A percentile compares a stretch with the other conserved stretches of the same genome.
Conservation (phyloP, 306 rosid genomes). For the Castanea crenata region DNA sequence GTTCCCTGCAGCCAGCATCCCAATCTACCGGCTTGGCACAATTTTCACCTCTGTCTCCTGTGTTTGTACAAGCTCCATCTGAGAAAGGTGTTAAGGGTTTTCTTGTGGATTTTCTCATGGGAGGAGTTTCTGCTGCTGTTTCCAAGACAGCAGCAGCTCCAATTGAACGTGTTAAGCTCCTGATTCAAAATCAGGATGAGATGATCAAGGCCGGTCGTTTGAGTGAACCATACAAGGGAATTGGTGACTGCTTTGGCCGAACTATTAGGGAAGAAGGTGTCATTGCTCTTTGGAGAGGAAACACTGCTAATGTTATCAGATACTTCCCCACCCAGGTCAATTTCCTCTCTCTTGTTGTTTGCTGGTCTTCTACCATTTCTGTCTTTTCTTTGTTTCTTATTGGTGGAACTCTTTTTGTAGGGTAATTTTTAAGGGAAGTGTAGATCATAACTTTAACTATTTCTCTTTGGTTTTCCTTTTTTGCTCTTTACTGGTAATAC, state of each 20-base stretch:
- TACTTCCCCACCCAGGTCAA: slow-evolving; percentile 87
- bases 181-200: slow-evolving; percentile 89
- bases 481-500: background rate
- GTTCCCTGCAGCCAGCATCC: slow-evolving; percentile 23
- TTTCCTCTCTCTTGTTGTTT: slow-evolving; percentile 15
- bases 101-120: slow-evolving; percentile 75
- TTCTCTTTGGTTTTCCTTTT: background rate
- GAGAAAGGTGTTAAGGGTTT: slow-evolving; percentile 66
- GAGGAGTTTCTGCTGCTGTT: slow-evolving; percentile 94
- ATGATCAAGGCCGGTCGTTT: slow-evolving; percentile 77
- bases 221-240: slow-evolving; percentile 84
- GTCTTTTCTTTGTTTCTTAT: background rate
- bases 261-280: slow-evolving; percentile 84
- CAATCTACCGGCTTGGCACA: slow-evolving; percentile 41
- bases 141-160: slow-evolving; percentile 95
- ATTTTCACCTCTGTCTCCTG: slow-evolving; percentile 26
- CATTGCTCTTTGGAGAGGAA: slow-evolving; percentile 83
- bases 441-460: background rate
- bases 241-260: slow-evolving; percentile 73
- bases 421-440: background rate
- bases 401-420: background rate
- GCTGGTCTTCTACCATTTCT: background rate
- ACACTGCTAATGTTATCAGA: slow-evolving; percentile 90
- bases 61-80: slow-evolving; percentile 57
- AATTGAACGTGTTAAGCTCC: slow-evolving; percentile 75